phyloP scores from a whole-genome alignment of 148 eudicot species.

The Agrostemma githago region DNA sequence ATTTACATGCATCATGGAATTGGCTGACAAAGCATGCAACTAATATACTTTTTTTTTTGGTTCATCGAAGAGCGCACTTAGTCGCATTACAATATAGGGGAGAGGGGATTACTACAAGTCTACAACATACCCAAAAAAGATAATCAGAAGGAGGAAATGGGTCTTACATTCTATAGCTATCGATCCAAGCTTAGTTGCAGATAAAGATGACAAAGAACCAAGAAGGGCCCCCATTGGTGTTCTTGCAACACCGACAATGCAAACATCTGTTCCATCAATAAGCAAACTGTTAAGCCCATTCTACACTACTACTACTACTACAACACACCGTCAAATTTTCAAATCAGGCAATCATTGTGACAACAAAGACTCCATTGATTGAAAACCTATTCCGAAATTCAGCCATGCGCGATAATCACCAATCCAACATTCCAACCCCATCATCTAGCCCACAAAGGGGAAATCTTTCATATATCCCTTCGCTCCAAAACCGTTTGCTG shows the following conservation, averaged over 20 bases:
- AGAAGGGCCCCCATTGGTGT: conserved; percentile 89
- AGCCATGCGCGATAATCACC: not conserved
- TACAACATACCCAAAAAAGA: not conserved
- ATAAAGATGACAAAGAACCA: conserved; percentile 76
- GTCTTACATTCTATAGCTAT: conserved; percentile 67
- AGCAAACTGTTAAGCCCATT: not conserved
- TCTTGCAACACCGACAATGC: conserved; percentile 86
- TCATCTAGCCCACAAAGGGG: not conserved
- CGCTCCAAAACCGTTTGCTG: not conserved
- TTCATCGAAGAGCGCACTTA: no score
- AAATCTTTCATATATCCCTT: not conserved
- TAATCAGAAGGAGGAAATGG: not conserved
- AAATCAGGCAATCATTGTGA: not conserved
- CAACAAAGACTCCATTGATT: not conserved
- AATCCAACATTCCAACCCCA: not conserved
- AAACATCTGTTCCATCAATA: conserved; percentile 58
- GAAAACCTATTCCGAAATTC: not conserved
- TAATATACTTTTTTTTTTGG: no score
- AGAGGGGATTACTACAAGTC: not conserved
- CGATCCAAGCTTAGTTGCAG: conserved; percentile 95
- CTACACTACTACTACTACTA: not conserved
- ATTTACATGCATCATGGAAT: not conserved
- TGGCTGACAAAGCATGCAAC: not conserved
- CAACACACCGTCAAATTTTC: not conserved
- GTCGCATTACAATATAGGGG: no score